A percentile compares a stretch with the other conserved stretches of the same genome.
These are phyloP conservation scores for Cystoderma amianthinum DNA, from an alignment of 768 basidiomycete genomes.

Conservation along the genomic window DNA sequence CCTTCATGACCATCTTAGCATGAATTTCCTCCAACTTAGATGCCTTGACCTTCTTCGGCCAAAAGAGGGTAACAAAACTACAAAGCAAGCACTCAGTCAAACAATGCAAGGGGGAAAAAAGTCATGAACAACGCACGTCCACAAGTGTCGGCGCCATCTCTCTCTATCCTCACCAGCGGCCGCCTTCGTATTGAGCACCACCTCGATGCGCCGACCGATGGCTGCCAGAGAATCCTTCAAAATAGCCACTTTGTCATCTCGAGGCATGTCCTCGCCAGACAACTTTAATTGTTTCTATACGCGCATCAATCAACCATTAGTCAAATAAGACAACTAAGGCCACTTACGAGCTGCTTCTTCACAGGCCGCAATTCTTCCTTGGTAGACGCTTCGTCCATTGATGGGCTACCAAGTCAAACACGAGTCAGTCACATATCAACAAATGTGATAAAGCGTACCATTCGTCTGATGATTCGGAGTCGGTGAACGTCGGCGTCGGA, in stretches of 20 bases:
- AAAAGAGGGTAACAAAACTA: conserved; percentile 93
- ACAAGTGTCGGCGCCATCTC: conserved; percentile 90
- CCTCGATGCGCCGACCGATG: conserved; percentile 89
- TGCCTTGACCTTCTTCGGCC: conserved; percentile 96
- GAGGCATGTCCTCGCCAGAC: conserved; percentile 86
- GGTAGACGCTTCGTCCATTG: conserved; percentile 89
- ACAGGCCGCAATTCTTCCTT: conserved; percentile 96
- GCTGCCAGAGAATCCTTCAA: conserved; percentile 93
- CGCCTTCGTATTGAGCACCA: conserved; percentile 69
- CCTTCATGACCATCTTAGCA: conserved; percentile 92
- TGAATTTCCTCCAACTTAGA: conserved; percentile 92
- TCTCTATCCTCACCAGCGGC: conserved; percentile 76
- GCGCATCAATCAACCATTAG: not conserved
- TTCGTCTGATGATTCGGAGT: conserved; percentile 88
- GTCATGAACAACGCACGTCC: conserved; percentile 66
- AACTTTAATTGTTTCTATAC: conserved; percentile 88
- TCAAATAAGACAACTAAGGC: not conserved
- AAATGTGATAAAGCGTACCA: conserved; percentile 50
- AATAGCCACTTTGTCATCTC: conserved; percentile 94
- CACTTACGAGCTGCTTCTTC: conserved; percentile 85
- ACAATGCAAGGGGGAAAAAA: not conserved
- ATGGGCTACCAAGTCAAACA: conserved; percentile 48
- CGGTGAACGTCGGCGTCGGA: conserved; percentile 95
- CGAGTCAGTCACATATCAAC: no score
- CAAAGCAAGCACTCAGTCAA: conserved; percentile 4